Base-by-base conservation (phyloP, 495 filamentous ascomycete species). In the Trichoderma gamsii region DNA sequence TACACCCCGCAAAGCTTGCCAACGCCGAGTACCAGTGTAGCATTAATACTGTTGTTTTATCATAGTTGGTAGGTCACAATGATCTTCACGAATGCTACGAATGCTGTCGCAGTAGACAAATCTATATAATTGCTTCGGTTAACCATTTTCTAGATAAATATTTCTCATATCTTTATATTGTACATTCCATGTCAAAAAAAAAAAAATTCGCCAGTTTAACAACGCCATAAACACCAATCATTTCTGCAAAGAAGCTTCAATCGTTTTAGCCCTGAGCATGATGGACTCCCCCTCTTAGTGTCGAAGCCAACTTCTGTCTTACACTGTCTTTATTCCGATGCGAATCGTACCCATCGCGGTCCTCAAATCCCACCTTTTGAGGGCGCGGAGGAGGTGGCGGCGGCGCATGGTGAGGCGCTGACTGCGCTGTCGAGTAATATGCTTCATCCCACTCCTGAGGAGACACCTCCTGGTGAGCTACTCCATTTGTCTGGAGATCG, bases 291-390 rank as follows among this genome's bases (percentile, higher is more conserved):
- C 13, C 7, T 21, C 41, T 41, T 16, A 65, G 41, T 18, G 41
- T 15, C 35, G 35, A 41, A 25, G 63, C 63, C 63, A 65, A 27
- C 35, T 32, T 41, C 18, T 65, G 63, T n/a, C 63, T 65, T 32
- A 35, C 63, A 32, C 63, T 65, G 8, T 65, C 63, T n/a, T 44
- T 65, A 12, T n/a, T 43, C n/a, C 63, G 35, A 38, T 27, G 8
- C 11, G 63, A 23, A 25, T 65, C 63, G 25, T 65, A 65, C 12
- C 63, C n/a, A 32, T 65, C 63, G 35, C 35, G 21, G 21, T 66
- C 65, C 43, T 66, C 65, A 18, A 66, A 49, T n/a, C 65, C 65
- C 18, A 66, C 23, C 43, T 66, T 66, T 13, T 43, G 44, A 8
- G 65, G 65, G 9, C 65, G 65, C 4, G 65, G 65, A 25, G 65